Evolutionary conservation across 1,284 basidiomycete species (phyloP).

Genomic region (Ganoderma resinaceum): DNA sequence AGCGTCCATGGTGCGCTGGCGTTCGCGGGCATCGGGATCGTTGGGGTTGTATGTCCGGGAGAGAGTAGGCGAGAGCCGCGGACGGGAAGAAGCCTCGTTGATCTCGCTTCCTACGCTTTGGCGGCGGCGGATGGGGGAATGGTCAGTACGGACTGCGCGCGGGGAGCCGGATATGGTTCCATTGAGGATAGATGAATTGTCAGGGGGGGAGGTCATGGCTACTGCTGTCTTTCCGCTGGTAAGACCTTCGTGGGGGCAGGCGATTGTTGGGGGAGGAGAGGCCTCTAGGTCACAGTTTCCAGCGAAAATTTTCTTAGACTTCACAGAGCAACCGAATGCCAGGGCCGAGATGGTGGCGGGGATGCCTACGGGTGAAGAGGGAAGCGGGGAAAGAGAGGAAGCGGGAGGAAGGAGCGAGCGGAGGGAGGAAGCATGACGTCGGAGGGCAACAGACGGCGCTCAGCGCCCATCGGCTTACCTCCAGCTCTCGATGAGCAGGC

Average conservation of each 20-base stretch:
- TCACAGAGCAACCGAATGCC: not conserved
- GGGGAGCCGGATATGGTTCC: conserved; percentile 49
- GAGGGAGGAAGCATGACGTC: conserved; percentile 30
- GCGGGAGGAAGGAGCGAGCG: conserved; percentile 18
- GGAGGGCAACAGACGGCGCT: conserved; percentile 14
- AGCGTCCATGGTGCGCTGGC: conserved; percentile 85
- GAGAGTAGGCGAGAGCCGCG: conserved; percentile 70
- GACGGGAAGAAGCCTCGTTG: conserved; percentile 49
- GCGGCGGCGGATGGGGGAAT: conserved; percentile 44
- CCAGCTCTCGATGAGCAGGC: conserved; percentile 28
- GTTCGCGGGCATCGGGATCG: conserved; percentile 75
- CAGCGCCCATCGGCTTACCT: conserved; percentile 27
- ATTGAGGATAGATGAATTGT: conserved; percentile 37
- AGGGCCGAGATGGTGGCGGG: not conserved
- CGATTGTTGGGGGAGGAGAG: not conserved
- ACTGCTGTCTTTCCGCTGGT: conserved; percentile 3
- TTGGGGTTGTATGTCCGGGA: conserved; percentile 67
- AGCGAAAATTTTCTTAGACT: too few relatives aligned
- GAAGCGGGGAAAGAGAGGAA: conserved; percentile 15
- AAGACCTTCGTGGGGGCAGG: not conserved
- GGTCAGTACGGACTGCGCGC: conserved; percentile 46
- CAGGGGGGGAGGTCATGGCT: conserved; percentile 38
- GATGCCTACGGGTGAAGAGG: not conserved
- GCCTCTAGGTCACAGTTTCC: not conserved
- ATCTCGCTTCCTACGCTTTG: conserved; percentile 49